phyloP scores from a whole-genome alignment of 2,329 filamentous ascomycete species.

The Exophiala mesophila region DNA sequence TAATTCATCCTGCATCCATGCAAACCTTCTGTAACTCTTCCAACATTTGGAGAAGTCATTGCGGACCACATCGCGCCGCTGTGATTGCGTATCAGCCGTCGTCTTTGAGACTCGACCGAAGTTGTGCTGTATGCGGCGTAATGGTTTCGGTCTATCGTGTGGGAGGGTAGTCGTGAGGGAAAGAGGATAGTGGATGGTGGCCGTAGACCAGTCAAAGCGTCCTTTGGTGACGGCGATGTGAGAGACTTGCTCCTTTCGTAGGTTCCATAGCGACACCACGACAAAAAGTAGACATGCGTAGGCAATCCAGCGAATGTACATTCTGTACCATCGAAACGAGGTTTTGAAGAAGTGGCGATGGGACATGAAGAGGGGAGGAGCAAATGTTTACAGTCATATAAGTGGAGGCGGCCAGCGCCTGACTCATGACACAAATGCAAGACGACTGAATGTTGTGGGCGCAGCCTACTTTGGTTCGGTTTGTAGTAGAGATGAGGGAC shows the following conservation, averaged over 20 bases:
- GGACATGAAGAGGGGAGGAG: no score
- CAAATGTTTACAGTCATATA: no score
- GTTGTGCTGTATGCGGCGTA: not conserved
- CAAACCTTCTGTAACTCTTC: slow-evolving; percentile 6
- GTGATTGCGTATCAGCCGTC: not conserved
- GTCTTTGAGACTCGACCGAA: not conserved
- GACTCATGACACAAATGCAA: no score
- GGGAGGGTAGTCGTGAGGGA: not conserved
- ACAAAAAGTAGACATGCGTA: no score
- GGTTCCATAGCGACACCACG: not conserved
- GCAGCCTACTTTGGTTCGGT: no score
- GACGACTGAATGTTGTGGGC: no score
- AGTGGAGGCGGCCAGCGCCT: no score
- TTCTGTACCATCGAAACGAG: no score
- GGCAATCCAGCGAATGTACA: no score
- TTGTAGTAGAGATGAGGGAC: no score
- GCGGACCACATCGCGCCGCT: not conserved
- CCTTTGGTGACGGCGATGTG: not conserved
- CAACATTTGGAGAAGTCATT: not conserved
- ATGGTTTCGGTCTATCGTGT: not conserved
- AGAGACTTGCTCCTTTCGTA: not conserved
- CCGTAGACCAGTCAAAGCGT: not conserved
- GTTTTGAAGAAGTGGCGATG: no score
- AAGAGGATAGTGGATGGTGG: not conserved
- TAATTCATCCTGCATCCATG: slow-evolving; percentile 12